Base-by-base conservation (phyloP, 192 early-diverging fungal species). In the Kickxella alabastrina region DNA sequence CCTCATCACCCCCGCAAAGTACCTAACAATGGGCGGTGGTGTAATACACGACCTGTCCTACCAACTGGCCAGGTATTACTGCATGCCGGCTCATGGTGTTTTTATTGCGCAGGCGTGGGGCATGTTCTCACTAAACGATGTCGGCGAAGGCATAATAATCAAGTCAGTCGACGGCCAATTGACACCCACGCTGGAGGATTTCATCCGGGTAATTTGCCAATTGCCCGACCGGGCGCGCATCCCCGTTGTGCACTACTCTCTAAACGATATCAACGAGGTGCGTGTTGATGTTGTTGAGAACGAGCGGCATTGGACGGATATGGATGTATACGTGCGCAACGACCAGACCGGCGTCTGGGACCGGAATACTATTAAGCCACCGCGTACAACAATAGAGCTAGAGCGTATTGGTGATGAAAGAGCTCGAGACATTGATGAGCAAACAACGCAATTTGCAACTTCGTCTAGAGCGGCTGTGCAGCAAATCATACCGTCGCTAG, bases 21-120 rank as follows among this genome's bases (percentile, higher is more conserved):
- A 87, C 67, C 81, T 96, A 1, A 85, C 91, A 49, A 81, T 92
- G 29, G 93, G 93, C 43, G 92, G 92, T 39, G 87, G 81, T 23
- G 82, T 87, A 41, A 77, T 89, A 14, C 79, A 89, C 57, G 78
- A 87, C 39, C 58, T 91, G 19, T 86, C 85, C 6, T 89, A 86
- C 52, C 86, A 89, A 49, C 63, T 91, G n/a, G 89, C 89, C 0
- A 79, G 84, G 53, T 78, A 75, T 7, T 85, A 85, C 59, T 75
- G 77, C 4, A 70, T 84, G 21, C 86, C 89, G 12, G 80, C 83
- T 4, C 72, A 77, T 17, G 95, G 94, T 26, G 87, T 92, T 1
- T 92, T 89, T 75, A 82, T 93, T 9, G 78, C 90, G 6, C 69
- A 77, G 0, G 22, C 45, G 2, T 49, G 61, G 14, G 50, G 46